Evolutionary conservation across 2,329 filamentous ascomycete genomes (phyloP).

Genomic region (Alternaria solani): DNA sequence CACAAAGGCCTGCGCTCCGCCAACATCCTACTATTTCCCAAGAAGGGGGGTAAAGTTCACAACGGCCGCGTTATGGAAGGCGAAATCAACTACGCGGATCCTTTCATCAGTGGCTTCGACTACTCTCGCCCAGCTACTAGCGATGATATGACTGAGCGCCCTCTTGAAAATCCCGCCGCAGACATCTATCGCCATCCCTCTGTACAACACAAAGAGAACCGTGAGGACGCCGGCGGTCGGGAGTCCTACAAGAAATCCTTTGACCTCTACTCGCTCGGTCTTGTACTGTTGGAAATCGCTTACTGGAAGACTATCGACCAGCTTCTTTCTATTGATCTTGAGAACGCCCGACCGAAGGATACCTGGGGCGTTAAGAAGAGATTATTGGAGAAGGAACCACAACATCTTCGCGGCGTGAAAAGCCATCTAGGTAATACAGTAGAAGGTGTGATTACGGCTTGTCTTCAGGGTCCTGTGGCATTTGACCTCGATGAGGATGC

Average conservation of each 20-base stretch:
- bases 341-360: constrained; percentile 49
- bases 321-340: constrained; percentile 52
- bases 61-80: neutral
- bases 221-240: constrained; percentile 25
- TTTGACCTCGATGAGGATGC: constrained; percentile 37
- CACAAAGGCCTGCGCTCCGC: constrained; percentile 66
- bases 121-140: constrained; percentile 61
- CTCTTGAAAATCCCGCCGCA: constrained; percentile 55
- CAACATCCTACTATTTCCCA: constrained; percentile 63
- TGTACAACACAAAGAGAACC: constrained; percentile 51
- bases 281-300: constrained; percentile 64
- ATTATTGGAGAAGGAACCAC: constrained; percentile 31
- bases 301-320: constrained; percentile 60
- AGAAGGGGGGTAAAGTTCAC: constrained; percentile 10
- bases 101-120: constrained; percentile 63
- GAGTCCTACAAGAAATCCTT: constrained; percentile 58
- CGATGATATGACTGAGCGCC: constrained; percentile 62
- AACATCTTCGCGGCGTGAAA: constrained; percentile 33
- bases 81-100: constrained; percentile 51
- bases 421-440: constrained; percentile 38
- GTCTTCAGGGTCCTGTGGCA: constrained; percentile 39
- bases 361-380: constrained; percentile 49
- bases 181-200: constrained; percentile 62
- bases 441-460: constrained; percentile 37
- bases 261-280: constrained; percentile 63